Evolutionary conservation across 1,284 basidiomycete species (phyloP).

Genomic region (Boletus semigastroideus): DNA sequence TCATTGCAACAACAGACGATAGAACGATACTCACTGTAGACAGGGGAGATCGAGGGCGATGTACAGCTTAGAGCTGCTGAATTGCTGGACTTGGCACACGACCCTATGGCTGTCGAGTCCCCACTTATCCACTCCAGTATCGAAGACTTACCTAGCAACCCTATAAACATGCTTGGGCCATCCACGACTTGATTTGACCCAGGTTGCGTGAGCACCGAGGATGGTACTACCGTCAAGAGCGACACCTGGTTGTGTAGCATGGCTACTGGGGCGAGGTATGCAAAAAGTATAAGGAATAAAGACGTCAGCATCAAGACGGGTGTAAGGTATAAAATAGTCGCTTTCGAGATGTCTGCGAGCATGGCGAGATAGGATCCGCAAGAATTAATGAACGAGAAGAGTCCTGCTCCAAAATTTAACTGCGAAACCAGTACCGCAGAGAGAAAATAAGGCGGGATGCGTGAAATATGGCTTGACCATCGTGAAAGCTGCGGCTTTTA

Average conservation of each 20-base stretch:
- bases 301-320: conserved; percentile 66
- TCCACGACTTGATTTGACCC: conserved; percentile 48
- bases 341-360: conserved; percentile 68
- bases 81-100: conserved; percentile 59
- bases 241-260: conserved; percentile 63
- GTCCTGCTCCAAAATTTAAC: conserved; percentile 19
- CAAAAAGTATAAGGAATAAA: conserved; percentile 62
- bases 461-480: conserved; percentile 3
- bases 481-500: conserved; percentile 13
- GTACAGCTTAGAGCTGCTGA: conserved; percentile 56
- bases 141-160: conserved; percentile 53
- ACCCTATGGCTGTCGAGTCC: conserved; percentile 45
- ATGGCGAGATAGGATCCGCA: conserved; percentile 17
- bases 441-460: neutral
- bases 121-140: neutral
- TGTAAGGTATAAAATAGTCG: conserved; percentile 65
- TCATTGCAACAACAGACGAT: neutral
- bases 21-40: conserved; percentile 50
- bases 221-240: conserved; percentile 63
- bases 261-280: conserved; percentile 61
- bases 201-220: conserved; percentile 47
- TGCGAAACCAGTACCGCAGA: conserved; percentile 27
- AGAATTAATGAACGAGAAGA: conserved; percentile 5
- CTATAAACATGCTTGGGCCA: conserved; percentile 69
- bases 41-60: conserved; percentile 52